A percentile compares a stretch with the other conserved stretches of the same genome.
Conservation (phyloP, 225 moss, liverwort and hornwort species). For the Sphagnum tenellum region DNA sequence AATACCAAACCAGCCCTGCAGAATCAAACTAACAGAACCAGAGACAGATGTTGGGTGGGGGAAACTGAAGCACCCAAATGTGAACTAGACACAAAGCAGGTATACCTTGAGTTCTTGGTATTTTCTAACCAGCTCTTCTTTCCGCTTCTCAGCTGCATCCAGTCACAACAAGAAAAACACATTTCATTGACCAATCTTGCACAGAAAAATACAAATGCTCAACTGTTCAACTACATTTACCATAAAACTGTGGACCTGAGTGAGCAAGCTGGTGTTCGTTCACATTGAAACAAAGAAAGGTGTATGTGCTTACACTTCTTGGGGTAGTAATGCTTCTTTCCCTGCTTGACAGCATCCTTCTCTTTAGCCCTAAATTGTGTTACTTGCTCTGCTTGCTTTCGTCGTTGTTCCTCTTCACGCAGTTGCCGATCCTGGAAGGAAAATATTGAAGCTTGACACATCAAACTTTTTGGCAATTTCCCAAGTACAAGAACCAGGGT, state of each 20-base stretch:
- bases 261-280: too few species aligned
- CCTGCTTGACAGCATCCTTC: slow-evolving; percentile 71
- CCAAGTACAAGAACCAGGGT: background rate
- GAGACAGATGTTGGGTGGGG: too few species aligned
- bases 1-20: too few species aligned
- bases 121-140: slow-evolving; percentile 69
- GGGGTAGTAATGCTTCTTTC: slow-evolving; percentile 77
- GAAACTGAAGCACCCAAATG: too few species aligned
- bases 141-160: slow-evolving; percentile 69
- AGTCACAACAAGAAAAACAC: background rate
- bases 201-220: too few species aligned
- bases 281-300: background rate
- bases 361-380: slow-evolving; percentile 38
- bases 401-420: slow-evolving; percentile 66
- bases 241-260: too few species aligned
- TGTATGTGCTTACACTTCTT: slow-evolving; percentile 63
- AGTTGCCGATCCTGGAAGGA: slow-evolving; percentile 69
- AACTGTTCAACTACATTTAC: too few species aligned
- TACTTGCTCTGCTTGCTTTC: slow-evolving; percentile 39
- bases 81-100: too few species aligned
- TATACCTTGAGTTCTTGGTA: slow-evolving; percentile 85
- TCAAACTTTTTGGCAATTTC: background rate
- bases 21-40: too few species aligned
- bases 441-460: background rate
- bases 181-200: too few species aligned